Conservation (phyloP, 2,329 filamentous ascomycete species). For the Neurospora sp. region DNA sequence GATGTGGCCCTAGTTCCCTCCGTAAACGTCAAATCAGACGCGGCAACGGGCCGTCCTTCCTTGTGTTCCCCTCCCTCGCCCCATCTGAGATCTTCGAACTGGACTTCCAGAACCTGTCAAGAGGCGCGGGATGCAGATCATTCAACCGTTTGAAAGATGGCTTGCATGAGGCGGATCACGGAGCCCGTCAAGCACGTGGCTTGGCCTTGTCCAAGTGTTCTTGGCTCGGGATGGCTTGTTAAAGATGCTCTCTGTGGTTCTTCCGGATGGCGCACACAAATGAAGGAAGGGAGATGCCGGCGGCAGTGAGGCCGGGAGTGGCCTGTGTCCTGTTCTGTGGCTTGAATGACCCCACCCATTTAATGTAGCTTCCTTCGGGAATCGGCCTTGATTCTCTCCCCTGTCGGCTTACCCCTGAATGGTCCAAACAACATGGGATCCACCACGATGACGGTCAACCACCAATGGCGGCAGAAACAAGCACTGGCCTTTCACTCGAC, state of each 20-base stretch:
- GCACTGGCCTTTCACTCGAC: not conserved
- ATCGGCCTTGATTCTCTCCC: not conserved
- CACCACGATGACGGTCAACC: not conserved
- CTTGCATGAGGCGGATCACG: not conserved
- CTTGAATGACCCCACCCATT: not conserved
- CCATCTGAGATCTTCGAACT: not conserved
- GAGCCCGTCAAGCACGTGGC: not conserved
- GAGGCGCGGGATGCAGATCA: not conserved
- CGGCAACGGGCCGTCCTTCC: not conserved
- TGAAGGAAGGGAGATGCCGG: not conserved
- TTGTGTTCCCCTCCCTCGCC: not conserved
- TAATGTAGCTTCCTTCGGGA: not conserved
- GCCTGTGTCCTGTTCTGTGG: not conserved
- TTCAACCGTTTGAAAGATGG: not conserved
- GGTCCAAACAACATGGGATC: not conserved
- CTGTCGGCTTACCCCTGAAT: not conserved
- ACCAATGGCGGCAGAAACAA: not conserved
- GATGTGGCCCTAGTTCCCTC: not conserved
- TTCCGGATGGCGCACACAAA: not conserved
- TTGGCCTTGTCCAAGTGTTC: not conserved
- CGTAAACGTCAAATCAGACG: not conserved
- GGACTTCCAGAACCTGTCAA: not conserved
- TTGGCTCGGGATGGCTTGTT: not conserved
- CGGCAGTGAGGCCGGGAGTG: not conserved
- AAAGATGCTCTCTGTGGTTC: not conserved